Evolutionary conservation across 192 early-diverging fungal species (phyloP).

Genomic region (Rhizophagus prolifer): DNA sequence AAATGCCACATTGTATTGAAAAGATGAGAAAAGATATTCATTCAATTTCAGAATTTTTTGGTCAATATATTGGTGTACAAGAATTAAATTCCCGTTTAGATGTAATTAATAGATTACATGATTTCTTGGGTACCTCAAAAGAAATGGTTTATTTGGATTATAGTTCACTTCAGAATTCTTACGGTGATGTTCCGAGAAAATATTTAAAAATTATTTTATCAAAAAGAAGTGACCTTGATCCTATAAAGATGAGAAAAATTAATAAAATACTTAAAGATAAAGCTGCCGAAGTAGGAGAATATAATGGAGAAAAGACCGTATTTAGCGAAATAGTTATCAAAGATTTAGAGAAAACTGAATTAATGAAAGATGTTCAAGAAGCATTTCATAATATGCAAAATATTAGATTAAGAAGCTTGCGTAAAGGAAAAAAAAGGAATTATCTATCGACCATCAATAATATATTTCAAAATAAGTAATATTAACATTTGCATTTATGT

Average conservation of each 20-base stretch:
- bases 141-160: slow-evolving; percentile 86
- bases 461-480: too few species aligned
- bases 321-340: slow-evolving; percentile 50
- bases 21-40: slow-evolving; percentile 77
- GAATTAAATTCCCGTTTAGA: slow-evolving; percentile 79
- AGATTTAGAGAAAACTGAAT: background rate
- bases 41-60: slow-evolving; percentile 75
- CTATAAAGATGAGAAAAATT: slow-evolving; percentile 74
- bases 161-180: slow-evolving; percentile 82
- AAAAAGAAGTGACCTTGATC: slow-evolving; percentile 90
- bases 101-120: slow-evolving; percentile 76
- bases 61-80: slow-evolving; percentile 62
- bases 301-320: slow-evolving; percentile 49
- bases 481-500: background rate
- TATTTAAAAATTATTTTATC: slow-evolving; percentile 86
- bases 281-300: slow-evolving; percentile 53
- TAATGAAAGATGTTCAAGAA: background rate
- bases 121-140: slow-evolving; percentile 74
- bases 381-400: background rate
- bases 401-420: background rate
- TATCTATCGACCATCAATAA: too few species aligned
- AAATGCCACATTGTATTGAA: slow-evolving; percentile 64
- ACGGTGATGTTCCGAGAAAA: slow-evolving; percentile 86
- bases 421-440: background rate
- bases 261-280: slow-evolving; percentile 78